phyloP scores from a whole-genome alignment of 208 protist genomes.

The Trypanosoma grayi region DNA sequence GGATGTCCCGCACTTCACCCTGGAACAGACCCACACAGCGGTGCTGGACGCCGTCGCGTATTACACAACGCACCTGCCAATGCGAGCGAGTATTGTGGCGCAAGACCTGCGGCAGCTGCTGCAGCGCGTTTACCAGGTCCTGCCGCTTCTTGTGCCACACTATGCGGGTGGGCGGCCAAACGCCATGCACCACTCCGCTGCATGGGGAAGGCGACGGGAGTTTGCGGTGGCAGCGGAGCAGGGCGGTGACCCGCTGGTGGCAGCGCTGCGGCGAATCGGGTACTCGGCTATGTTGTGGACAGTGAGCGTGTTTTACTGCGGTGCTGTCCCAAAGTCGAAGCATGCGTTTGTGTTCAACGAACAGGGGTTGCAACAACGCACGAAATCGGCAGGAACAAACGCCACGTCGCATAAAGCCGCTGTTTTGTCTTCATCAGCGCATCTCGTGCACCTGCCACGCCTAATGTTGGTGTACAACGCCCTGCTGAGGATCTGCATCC shows the following conservation, averaged over 20 bases:
- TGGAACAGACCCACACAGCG: constrained; percentile 19
- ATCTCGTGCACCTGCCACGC: constrained; percentile 41
- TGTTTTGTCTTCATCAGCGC: constrained; percentile 59
- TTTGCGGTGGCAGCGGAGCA: background rate
- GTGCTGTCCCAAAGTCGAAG: constrained; percentile 62
- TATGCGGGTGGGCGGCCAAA: constrained; percentile 33
- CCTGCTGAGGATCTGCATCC: constrained; percentile 58
- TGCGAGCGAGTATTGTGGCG: constrained; percentile 61
- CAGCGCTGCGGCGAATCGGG: constrained; percentile 54
- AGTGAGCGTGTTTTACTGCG: constrained; percentile 78
- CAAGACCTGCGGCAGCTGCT: constrained; percentile 60
- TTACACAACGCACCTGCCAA: constrained; percentile 74
- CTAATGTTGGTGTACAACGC: constrained; percentile 66
- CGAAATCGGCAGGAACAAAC: constrained; percentile 29
- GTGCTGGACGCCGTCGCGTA: constrained; percentile 43
- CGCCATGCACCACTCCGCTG: constrained; percentile 56
- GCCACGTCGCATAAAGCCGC: constrained; percentile 69
- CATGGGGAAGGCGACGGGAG: constrained; percentile 39
- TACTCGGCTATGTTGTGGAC: constrained; percentile 75
- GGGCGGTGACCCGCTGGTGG: constrained; percentile 38
- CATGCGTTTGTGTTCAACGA: constrained; percentile 54
- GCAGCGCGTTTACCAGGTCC: constrained; percentile 54
- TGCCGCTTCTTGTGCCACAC: constrained; percentile 41
- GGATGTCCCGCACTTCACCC: constrained; percentile 1
- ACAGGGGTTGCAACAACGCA: constrained; percentile 16